Evolutionary conservation across 345 rosid species (phyloP).

Genomic region (Euphorbia pulcherrima): DNA sequence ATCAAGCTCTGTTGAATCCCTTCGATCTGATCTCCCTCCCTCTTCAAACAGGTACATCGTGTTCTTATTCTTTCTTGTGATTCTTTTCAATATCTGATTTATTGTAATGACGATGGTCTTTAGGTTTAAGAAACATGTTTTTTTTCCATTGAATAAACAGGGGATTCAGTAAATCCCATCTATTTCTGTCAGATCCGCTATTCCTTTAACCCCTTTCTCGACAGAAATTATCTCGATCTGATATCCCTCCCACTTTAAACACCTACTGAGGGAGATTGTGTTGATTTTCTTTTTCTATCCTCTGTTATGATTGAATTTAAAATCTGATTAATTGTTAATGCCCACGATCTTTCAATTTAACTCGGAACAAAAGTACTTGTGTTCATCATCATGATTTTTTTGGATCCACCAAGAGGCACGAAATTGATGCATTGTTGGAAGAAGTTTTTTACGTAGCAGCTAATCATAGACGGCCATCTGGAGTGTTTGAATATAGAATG

Average conservation of each 20-base stretch:
- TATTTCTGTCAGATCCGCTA: not conserved
- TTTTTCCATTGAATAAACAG: too few species aligned
- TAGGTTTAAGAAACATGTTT: too few species aligned
- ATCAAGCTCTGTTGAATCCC: slow-evolving; percentile 1
- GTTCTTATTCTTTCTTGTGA: too few species aligned
- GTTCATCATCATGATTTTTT: too few species aligned
- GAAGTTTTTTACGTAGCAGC: not conserved
- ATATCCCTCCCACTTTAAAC: not conserved
- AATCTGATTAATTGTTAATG: not conserved
- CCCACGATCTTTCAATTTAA: not conserved
- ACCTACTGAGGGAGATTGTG: not conserved
- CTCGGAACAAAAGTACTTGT: not conserved
- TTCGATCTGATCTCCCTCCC: too few species aligned
- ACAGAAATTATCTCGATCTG: not conserved
- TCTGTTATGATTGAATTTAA: not conserved
- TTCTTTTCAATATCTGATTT: too few species aligned
- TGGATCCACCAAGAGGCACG: not conserved
- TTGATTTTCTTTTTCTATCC: not conserved
- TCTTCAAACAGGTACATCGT: too few species aligned
- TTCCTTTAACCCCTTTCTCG: not conserved
- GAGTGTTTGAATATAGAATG: not conserved
- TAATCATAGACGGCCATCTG: not conserved
- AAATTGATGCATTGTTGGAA: not conserved
- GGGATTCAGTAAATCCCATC: too few species aligned
- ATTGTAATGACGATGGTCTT: too few species aligned